A percentile compares a stretch with the other conserved stretches of the same genome.
phyloP scores from a whole-genome alignment of 1,284 basidiomycete species.

The Microstroma glucosiphilum region DNA sequence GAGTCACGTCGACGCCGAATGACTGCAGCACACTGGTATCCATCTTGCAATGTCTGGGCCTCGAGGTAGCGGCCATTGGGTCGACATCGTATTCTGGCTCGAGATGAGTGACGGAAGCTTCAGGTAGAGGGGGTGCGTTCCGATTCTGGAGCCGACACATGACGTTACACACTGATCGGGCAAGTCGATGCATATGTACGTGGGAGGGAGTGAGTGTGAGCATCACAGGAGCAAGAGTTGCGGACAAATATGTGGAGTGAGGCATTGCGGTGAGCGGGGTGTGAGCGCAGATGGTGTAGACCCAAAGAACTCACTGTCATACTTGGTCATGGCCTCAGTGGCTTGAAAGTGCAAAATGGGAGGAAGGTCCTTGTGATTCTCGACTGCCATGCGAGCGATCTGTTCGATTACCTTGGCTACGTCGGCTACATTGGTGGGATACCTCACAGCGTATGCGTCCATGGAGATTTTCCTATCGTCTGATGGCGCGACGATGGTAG shows the following conservation, averaged over 20 bases:
- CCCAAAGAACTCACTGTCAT: constrained; percentile 43
- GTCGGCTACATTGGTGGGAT: constrained; percentile 55
- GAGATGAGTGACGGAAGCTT: constrained; percentile 29
- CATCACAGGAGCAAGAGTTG: no score
- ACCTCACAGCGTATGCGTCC: constrained; percentile 53
- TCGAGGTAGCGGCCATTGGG: constrained; percentile 35
- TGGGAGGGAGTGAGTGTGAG: no score
- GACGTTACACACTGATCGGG: constrained; percentile 37
- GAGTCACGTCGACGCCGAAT: constrained; percentile 33
- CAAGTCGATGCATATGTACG: no score
- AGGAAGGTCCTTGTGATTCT: constrained; percentile 13
- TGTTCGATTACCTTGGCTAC: constrained; percentile 52
- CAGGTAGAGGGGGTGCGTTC: constrained; percentile 10
- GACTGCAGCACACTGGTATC: constrained; percentile 28
- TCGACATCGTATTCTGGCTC: constrained; percentile 44
- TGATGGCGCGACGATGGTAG: constrained; percentile 24
- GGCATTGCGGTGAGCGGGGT: no score
- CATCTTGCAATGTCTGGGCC: constrained; percentile 44
- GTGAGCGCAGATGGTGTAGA: no score
- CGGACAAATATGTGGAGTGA: no score
- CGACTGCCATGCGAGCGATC: constrained; percentile 16
- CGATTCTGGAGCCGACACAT: constrained; percentile 25
- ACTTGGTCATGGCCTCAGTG: constrained; percentile 54
- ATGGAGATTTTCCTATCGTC: constrained; percentile 24
- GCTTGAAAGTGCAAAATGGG: constrained; percentile 54